Conservation (phyloP, 2,329 filamentous ascomycete genomes). For the Ceratocystis destructans region DNA sequence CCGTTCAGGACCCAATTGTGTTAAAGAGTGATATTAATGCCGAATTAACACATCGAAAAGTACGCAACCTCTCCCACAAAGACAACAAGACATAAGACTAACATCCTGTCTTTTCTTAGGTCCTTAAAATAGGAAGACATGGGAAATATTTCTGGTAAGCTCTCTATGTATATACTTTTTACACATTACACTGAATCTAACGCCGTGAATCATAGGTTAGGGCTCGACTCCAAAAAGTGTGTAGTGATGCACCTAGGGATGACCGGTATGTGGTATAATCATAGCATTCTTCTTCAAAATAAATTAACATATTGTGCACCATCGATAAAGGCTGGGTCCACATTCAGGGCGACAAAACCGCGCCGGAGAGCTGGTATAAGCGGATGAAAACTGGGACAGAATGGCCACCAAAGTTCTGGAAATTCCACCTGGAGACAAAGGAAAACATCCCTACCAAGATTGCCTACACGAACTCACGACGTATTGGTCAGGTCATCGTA, state of each 20-base stretch:
- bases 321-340: conserved; percentile 58
- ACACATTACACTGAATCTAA: neutral
- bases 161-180: neutral
- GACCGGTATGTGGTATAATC: conserved; percentile 34
- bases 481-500: conserved; percentile 66
- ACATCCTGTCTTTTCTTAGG: conserved; percentile 31
- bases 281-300: neutral
- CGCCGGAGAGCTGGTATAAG: conserved; percentile 72
- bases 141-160: conserved; percentile 87
- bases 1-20: conserved; percentile 67
- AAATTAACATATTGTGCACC: neutral
- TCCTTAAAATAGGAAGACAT: conserved; percentile 59
- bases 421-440: conserved; percentile 61
- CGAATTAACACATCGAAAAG: conserved; percentile 23
- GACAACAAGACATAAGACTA: neutral
- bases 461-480: conserved; percentile 72
- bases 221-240: conserved; percentile 64
- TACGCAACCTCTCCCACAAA: neutral
- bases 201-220: conserved; percentile 26
- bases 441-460: conserved; percentile 42
- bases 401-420: conserved; percentile 87
- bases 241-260: conserved; percentile 79
- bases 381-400: conserved; percentile 46
- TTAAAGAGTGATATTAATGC: conserved; percentile 79
- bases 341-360: conserved; percentile 62